Conservation (phyloP, 495 filamentous ascomycete genomes). For the Penicilliopsis zonata region DNA sequence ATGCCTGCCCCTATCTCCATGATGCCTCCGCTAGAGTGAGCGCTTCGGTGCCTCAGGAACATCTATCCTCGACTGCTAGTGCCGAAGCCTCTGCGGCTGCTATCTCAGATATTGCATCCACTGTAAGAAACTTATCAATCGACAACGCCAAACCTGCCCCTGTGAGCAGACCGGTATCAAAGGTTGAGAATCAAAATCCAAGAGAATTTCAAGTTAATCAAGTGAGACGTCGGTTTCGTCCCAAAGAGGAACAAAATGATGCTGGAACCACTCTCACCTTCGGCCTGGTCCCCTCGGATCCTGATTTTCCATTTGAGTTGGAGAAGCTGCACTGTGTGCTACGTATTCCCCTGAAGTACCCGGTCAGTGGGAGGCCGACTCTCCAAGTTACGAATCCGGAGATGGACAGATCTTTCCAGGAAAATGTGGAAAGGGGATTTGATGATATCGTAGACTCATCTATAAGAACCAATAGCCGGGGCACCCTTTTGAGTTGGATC, state of each 20-base stretch:
- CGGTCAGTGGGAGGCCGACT: slow-evolving; percentile 35
- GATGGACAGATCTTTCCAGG: slow-evolving; percentile 67
- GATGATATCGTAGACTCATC: slow-evolving; percentile 46
- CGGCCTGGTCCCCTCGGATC: slow-evolving; percentile 65
- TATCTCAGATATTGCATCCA: slow-evolving; percentile 5
- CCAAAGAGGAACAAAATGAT: slow-evolving; percentile 40
- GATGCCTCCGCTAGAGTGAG: slow-evolving; percentile 13
- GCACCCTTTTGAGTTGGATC: slow-evolving; percentile 54
- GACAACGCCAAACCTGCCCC: slow-evolving; percentile 5
- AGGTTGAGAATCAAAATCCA: slow-evolving; percentile 52
- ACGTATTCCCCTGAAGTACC: slow-evolving; percentile 54
- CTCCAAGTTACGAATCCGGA: slow-evolving; percentile 62
- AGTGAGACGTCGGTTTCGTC: slow-evolving; percentile 57
- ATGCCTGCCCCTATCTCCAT: slow-evolving; percentile 29
- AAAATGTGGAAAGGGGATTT: slow-evolving; percentile 75
- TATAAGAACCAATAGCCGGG: slow-evolving; percentile 31
- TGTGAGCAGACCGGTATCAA: slow-evolving; percentile 53
- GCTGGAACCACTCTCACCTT: slow-evolving; percentile 49
- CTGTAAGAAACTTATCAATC: slow-evolving; percentile 6
- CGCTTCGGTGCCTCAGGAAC: no score
- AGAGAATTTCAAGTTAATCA: slow-evolving; percentile 68
- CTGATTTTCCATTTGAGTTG: slow-evolving; percentile 75
- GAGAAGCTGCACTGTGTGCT: slow-evolving; percentile 59
- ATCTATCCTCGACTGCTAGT: slow-evolving; percentile 2
- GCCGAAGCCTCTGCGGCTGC: slow-evolving; percentile 2